A percentile compares a stretch with the other conserved stretches of the same genome.
Evolutionary conservation across 305 asterid species (phyloP).

Genomic region (Ajuga reptans): DNA sequence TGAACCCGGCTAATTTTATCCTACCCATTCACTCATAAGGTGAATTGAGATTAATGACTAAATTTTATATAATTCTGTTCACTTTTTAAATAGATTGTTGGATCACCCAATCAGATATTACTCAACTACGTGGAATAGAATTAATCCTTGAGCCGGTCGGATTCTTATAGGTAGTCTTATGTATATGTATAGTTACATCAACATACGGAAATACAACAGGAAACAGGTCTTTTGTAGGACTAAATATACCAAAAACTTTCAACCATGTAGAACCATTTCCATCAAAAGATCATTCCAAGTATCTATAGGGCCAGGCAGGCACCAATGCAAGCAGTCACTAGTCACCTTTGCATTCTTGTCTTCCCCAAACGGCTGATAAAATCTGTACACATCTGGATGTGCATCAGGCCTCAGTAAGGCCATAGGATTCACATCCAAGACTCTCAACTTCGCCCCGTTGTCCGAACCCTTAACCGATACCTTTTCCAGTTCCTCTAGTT

Average conservation of each 20-base stretch:
- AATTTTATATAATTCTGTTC: too few relatives aligned
- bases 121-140: too few relatives aligned
- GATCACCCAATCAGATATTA: too few relatives aligned
- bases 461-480: constrained; percentile 34
- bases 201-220: too few relatives aligned
- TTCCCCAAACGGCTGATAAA: constrained; percentile 36
- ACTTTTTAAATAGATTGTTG: too few relatives aligned
- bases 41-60: too few relatives aligned
- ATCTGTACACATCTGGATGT: constrained; percentile 68
- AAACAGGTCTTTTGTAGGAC: too few relatives aligned
- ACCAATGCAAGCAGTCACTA: constrained; percentile 84
- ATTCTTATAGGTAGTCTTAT: too few relatives aligned
- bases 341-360: constrained; percentile 36
- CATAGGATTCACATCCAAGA: constrained; percentile 53
- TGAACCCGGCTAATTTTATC: too few relatives aligned
- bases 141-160: too few relatives aligned
- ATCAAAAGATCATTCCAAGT: constrained; percentile 53
- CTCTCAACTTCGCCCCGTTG: constrained; percentile 48
- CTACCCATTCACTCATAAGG: too few relatives aligned
- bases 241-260: not conserved
- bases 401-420: constrained; percentile 75
- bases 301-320: constrained; percentile 87
- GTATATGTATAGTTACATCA: too few relatives aligned
- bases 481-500: constrained; percentile 42
- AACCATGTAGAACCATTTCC: constrained; percentile 44